These are phyloP conservation scores for Talaromyces sp. DNA, from an alignment of 2,329 filamentous ascomycete genomes.

Conservation along the genomic window DNA sequence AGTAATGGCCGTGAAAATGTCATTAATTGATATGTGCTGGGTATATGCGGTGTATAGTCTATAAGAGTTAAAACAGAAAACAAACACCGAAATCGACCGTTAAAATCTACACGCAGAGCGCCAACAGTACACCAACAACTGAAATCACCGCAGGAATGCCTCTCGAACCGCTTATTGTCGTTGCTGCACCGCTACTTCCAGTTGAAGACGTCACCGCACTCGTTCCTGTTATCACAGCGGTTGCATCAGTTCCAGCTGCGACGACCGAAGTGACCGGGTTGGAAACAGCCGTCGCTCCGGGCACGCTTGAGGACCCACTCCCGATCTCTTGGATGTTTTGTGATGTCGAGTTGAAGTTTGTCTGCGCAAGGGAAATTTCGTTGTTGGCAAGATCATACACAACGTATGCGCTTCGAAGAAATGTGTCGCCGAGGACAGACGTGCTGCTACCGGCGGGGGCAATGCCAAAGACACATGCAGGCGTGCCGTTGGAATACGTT, in stretches of 20 bases:
- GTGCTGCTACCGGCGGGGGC: slow-evolving; percentile 42
- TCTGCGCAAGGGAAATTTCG: slow-evolving; percentile 56
- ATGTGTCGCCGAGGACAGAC: slow-evolving; percentile 55
- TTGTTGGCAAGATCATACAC: slow-evolving; percentile 58
- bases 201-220: background rate
- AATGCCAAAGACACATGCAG: slow-evolving; percentile 45
- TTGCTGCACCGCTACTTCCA: background rate
- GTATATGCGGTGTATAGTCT: background rate
- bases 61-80: background rate
- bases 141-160: background rate
- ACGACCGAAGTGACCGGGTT: slow-evolving; percentile 45
- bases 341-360: slow-evolving; percentile 52
- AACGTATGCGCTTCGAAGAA: slow-evolving; percentile 57
- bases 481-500: slow-evolving; percentile 27
- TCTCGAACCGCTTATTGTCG: background rate
- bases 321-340: slow-evolving; percentile 50
- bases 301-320: slow-evolving; percentile 43
- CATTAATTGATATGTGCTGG: background rate
- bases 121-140: background rate
- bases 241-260: slow-evolving; percentile 9
- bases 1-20: background rate
- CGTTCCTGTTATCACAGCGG: background rate
- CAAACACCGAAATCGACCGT: background rate
- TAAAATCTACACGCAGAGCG: background rate
- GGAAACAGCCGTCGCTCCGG: slow-evolving; percentile 47